Base-by-base conservation (phyloP, 2,329 filamentous ascomycete species). In the Daldinia sp. region DNA sequence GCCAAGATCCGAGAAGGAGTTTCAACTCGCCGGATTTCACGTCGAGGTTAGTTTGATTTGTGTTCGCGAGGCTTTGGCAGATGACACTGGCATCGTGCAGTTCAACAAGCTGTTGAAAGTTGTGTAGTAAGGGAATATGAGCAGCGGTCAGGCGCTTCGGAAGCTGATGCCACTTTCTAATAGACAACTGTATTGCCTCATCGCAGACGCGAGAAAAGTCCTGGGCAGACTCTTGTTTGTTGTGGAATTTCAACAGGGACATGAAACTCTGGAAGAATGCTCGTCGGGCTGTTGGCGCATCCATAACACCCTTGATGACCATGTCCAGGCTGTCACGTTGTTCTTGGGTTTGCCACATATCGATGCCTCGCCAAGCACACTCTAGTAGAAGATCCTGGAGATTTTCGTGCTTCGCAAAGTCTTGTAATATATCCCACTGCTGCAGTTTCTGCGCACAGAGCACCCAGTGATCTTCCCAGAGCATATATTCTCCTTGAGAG, bases 381-480 rank as follows among this genome's bases (percentile, higher is more conserved):
- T 99, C 96, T 12, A 99, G 85, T 39, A 98, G 89, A 57, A 99
- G 88, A 78, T 99, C 96, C 77, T 98, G 97, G 81, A 98, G 92
- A 77, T 99, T 99, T 78, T 99, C 97, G 76, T 99, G 96, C 81
- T 99, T 99, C 3, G 96, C 94, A 77, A 98, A 98, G 75, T 99
- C 97, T 69, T 94, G 93, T 37, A 99, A 81, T 63, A 99, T 95
- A 75, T 99, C 96, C 96, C 96, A 99, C 78, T 99, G 97, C 79
- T 99, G 97, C 51, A 99, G 86, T 82, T 99, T 99, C 81, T 98
- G 94, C 0, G 95, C 96, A 79, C 96, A 99, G 56, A 98, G 87
- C 46, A 99, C 91, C 96, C 96, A 99, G 75, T 99, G 97, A 77
- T 99, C 96, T 81, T 99, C 96, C 96, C 96, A 99, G 0, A 99